A percentile compares a stretch with the other conserved stretches of the same genome.
Evolutionary conservation across 495 filamentous ascomycete genomes (phyloP).

Genomic region (Cercophora scortea): DNA sequence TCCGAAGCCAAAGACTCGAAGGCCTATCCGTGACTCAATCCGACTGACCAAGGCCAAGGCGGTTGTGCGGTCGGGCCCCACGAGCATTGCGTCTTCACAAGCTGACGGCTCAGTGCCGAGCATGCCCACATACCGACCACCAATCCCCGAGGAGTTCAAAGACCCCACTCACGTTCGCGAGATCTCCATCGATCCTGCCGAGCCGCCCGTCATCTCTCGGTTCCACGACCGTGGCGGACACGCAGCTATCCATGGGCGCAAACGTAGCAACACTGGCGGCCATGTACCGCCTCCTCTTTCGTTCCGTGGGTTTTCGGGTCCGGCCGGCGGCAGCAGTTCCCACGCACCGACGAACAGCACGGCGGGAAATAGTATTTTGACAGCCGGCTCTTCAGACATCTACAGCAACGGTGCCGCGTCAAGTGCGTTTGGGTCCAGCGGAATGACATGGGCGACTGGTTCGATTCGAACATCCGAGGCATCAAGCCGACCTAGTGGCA

Average conservation of each 20-base stretch:
- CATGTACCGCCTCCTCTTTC: slow-evolving; percentile 55
- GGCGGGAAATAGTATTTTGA: slow-evolving; percentile 43
- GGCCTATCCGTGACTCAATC: slow-evolving; percentile 81
- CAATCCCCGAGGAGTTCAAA: slow-evolving; percentile 14
- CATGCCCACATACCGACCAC: slow-evolving; percentile 20
- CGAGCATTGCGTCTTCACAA: slow-evolving; percentile 10
- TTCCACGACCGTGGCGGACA: slow-evolving; percentile 50
- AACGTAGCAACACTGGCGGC: slow-evolving; percentile 77
- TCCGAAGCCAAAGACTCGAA: slow-evolving; percentile 32
- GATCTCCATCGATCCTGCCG: slow-evolving; percentile 47
- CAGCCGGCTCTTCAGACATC: slow-evolving; percentile 52
- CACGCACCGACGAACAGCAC: slow-evolving; percentile 43
- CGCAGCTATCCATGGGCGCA: slow-evolving; percentile 55
- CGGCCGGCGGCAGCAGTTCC: slow-evolving; percentile 34
- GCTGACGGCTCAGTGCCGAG: slow-evolving; percentile 20
- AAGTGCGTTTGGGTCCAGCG: slow-evolving; percentile 26
- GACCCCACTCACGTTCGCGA: slow-evolving; percentile 28
- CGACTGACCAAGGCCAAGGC: slow-evolving; percentile 76
- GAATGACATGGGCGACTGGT: slow-evolving; percentile 34
- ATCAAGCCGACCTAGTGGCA: slow-evolving; percentile 43
- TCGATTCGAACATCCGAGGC: slow-evolving; percentile 52
- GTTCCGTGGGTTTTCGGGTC: slow-evolving; percentile 69
- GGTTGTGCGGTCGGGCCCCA: slow-evolving; percentile 27
- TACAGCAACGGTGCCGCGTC: slow-evolving; percentile 34
- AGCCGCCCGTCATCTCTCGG: slow-evolving; percentile 72